phyloP scores from a whole-genome alignment of 2,329 filamentous ascomycete species.

The Neocucurbitaria cava region DNA sequence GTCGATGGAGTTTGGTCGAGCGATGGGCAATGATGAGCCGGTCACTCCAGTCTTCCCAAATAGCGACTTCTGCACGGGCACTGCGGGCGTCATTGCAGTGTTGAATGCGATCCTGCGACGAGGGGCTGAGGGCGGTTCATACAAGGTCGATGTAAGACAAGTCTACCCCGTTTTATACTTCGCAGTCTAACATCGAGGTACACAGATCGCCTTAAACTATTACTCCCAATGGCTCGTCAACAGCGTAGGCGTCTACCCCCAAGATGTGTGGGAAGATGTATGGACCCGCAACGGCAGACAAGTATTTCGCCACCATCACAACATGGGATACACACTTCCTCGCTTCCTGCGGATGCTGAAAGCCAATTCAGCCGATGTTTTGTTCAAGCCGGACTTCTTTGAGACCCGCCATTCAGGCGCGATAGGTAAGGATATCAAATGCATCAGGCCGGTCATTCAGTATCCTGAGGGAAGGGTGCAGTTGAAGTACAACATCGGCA shows the following conservation, averaged over 20 bases:
- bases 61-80: constrained; percentile 55
- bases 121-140: constrained; percentile 50
- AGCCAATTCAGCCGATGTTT: constrained; percentile 45
- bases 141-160: constrained; percentile 51
- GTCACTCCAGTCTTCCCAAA: constrained; percentile 56
- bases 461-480: constrained; percentile 41
- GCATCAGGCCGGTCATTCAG: constrained; percentile 55
- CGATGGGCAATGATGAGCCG: constrained; percentile 55
- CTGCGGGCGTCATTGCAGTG: constrained; percentile 51
- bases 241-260: constrained; percentile 44
- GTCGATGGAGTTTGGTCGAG: constrained; percentile 55
- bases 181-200: neutral
- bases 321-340: constrained; percentile 54
- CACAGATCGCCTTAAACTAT: constrained; percentile 45
- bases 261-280: constrained; percentile 57
- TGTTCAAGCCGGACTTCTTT: constrained; percentile 60
- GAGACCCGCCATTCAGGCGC: constrained; percentile 50
- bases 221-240: constrained; percentile 48
- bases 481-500: constrained; percentile 57
- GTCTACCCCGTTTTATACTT: neutral
- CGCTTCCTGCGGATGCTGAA: constrained; percentile 51
- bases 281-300: constrained; percentile 55
- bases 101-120: constrained; percentile 52
- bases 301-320: constrained; percentile 60
- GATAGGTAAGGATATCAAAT: constrained; percentile 48